Evolutionary conservation across 2,329 filamentous ascomycete species (phyloP), one percentile per base, ranked within the genome.

Genomic region (Fusarium equiseti): DNA sequence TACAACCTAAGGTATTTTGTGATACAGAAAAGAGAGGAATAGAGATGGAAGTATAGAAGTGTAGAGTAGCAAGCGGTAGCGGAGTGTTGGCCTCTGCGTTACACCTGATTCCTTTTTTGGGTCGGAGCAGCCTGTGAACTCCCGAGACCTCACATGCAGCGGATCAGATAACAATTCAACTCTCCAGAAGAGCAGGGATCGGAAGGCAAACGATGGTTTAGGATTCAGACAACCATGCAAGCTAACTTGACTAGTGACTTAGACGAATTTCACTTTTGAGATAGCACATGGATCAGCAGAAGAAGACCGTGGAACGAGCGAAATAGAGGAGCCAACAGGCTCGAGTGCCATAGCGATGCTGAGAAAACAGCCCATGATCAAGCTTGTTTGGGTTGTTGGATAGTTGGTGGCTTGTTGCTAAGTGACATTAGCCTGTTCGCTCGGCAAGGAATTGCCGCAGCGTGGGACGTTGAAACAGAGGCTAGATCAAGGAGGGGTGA

Each of bases 391-490:
- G 55, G 38, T 53, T 29, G 58, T 42, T 51, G 43, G 53, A 63
- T 66, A 52, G 59, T 61, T 59, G 58, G 62, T 72, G 62, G 72
- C 71, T 71, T 72, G 63, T 48, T 64, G 59, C 61, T 69, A 69
- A 54, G 22, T 42, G 40, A 27, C 38, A 49, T 43, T 66, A 66
- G 63, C 45, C 52, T 44, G 51, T 63, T 43, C 50, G 46, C 50
- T 70, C 73, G 73, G 73, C 73, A 75, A 75, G 58, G 64, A 71
- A 66, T 75, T 75, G 73, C 73, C 73, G 71, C 40, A 57, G 50
- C 63, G 71, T 72, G 67, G 63, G 58, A 61, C 67, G 67, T 62
- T 66, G 51, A 38, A 46, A 44, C 35, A 29, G n/a, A 32, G 18
- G 15, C 42, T 60, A n/a, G 40, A 22, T 53, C 18, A 53, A 53